phyloP scores from a whole-genome alignment of 257 asterid species.

The Primulina eburnea region DNA sequence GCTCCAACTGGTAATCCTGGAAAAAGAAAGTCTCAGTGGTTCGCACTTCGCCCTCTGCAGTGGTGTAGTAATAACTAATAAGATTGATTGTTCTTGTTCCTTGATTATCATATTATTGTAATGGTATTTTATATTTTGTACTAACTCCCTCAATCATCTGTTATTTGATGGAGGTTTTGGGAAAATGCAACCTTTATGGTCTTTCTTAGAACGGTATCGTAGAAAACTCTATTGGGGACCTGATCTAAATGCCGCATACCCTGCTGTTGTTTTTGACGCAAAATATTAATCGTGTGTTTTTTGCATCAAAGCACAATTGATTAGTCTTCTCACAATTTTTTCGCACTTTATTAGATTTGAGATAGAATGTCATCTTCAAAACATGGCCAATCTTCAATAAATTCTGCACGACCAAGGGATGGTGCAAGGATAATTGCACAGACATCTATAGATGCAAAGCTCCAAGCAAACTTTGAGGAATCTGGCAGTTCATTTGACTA shows the following conservation, averaged over 20 bases:
- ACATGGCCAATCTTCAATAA: conserved; percentile 47
- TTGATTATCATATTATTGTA: background rate
- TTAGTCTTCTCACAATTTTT: background rate
- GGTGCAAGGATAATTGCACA: conserved; percentile 54
- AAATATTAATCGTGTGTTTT: conserved; percentile 1
- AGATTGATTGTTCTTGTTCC: conserved; percentile 4
- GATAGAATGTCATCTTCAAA: conserved; percentile 44
- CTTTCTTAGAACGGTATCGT: background rate
- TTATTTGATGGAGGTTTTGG: background rate
- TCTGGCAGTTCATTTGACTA: conserved; percentile 63
- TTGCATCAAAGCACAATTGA: background rate
- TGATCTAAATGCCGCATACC: background rate
- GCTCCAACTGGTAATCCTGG: conserved; percentile 3
- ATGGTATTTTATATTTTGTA: conserved; percentile 12
- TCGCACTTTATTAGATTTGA: conserved; percentile 38
- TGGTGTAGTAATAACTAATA: background rate
- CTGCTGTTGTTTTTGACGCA: background rate
- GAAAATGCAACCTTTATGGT: background rate
- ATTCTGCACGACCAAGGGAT: conserved; percentile 51
- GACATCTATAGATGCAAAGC: conserved; percentile 58
- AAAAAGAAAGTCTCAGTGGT: background rate
- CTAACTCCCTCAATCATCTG: background rate
- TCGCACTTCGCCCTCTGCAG: background rate
- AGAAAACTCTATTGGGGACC: background rate
- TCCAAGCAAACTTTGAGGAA: conserved; percentile 52